Base-by-base conservation (phyloP, 2,329 filamentous ascomycete species). In the Cadophora sp. region DNA sequence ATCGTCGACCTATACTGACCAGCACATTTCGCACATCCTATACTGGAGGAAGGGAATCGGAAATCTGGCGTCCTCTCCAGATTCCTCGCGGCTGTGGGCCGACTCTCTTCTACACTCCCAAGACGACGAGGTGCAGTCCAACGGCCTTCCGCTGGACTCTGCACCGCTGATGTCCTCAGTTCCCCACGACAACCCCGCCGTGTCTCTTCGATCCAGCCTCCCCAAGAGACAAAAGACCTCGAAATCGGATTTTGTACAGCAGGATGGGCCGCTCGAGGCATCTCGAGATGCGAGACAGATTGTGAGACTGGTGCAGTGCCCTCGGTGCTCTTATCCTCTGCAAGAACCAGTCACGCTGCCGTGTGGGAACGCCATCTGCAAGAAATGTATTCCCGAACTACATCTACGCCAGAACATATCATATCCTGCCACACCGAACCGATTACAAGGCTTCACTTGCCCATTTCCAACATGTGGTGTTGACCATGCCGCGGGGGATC, bases 341-440 rank as follows among this genome's bases (percentile, higher is more conserved):
- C 83, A 80, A 55, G 83, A 87, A 9, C 92, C 94, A 5, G 84
- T 93, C 65, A 91, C 91, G 0, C 81, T 97, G 4, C 93, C 94
- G 5, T 97, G 94, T 77, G 93, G 94, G 33, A 87, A 90, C 75
- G 90, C 89, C 13, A 79, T 97, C 13, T 97, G 94, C 80, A 88
- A 85, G 74, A 78, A 79, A 59, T 97, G 94, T 78, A 80, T 97
- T 1, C 94, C 94, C 1, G 79, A 86, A 56, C 80, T 88, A 2
- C 86, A 90, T 73, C 78, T 83, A 18, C 86, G 93, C 53, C 81
- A 82, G 58, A 88, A 92, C 68, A 91, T 97, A 66, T 91, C 92
- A 1, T 97, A 95, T 64, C 93, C 93, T 0, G 88, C 87, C 18
- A 84, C 84, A 1, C 85, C 88, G 7, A 87, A 86, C 50, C 86